Base-by-base conservation (phyloP, 2,329 filamentous ascomycete genomes). In the Furcasterigmium sp. region DNA sequence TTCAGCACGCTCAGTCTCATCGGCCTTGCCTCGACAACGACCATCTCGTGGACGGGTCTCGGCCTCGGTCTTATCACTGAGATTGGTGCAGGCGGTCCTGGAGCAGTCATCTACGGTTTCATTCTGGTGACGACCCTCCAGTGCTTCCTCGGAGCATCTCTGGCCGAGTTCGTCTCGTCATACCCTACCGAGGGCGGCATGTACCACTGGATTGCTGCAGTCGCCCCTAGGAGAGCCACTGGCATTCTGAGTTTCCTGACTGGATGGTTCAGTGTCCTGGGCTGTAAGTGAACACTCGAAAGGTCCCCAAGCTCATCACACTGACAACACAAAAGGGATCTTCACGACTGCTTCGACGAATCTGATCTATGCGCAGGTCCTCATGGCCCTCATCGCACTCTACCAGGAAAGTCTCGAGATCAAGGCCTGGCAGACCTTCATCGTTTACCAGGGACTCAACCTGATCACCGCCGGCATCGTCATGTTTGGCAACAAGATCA, bases 171-270 rank as follows among this genome's bases (percentile, higher is more conserved):
- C 42, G 68, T 72, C 8, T 72, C 68, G 4, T 65, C 66, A 3
- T 72, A 72, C 45, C 71, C 71, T 4, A 70, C 68, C 9, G 65
- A 67, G 41, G 71, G 70, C 18, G 70, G 70, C 35, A 71, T 72
- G 68, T 75, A 74, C 44, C 70, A 73, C 50, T 74, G 71, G 71
- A 69, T 71, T 30, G 69, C 69, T 7, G 68, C 66, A 1, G 61
- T 74, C 20, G 67, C 70, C 4, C 70, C 70, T 0, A 59, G 55
- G 28, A 53, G 52, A 34, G 58, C 58, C 34, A 68, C 61, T 11
- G 63, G 61, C 17, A 54, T 67, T 32, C 46, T 72, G 49, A 70
- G 67, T 36, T 73, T 71, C 48, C 52, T 63, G 18, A 70, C 69
- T 1, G 69, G 69, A 4, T 70, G 67, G 65, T 59, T 64, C 45